These are phyloP conservation scores for Solidago caesia DNA, from an alignment of 129 eudicot genomes.

Conservation along the genomic window DNA sequence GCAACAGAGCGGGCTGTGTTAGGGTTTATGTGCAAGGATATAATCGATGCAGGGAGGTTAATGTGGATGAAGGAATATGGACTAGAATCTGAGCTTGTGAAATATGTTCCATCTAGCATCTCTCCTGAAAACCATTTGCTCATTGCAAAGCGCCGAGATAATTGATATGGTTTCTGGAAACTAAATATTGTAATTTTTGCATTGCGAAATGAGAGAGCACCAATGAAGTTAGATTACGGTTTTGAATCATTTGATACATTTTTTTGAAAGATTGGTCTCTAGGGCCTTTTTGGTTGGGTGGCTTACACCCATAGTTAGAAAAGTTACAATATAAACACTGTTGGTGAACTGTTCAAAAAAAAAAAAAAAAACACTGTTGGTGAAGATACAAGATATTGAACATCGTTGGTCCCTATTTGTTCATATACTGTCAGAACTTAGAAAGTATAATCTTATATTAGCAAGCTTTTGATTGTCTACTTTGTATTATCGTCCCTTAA, in stretches of 20 bases:
- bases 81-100: constrained; percentile 57
- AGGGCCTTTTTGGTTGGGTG: background rate
- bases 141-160: constrained; percentile 39
- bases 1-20: constrained; percentile 61
- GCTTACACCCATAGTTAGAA: background rate
- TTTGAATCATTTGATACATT: background rate
- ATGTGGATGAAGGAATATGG: constrained; percentile 69
- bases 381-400: too few relatives aligned
- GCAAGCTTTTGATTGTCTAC: background rate
- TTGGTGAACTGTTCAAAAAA: background rate
- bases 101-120: constrained; percentile 69
- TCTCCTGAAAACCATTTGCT: constrained; percentile 90
- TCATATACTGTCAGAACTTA: too few relatives aligned
- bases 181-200: background rate
- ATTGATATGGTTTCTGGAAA: background rate
- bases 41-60: constrained; percentile 78
- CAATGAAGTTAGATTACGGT: background rate
- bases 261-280: background rate
- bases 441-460: background rate
- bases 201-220: background rate
- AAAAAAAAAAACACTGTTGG: background rate
- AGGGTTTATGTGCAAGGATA: constrained; percentile 97
- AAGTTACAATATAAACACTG: background rate
- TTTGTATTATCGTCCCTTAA: background rate
- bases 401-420: background rate